phyloP scores from a whole-genome alignment of 108 stramenopile genomes.

The Cyclostephanos invisitatus region DNA sequence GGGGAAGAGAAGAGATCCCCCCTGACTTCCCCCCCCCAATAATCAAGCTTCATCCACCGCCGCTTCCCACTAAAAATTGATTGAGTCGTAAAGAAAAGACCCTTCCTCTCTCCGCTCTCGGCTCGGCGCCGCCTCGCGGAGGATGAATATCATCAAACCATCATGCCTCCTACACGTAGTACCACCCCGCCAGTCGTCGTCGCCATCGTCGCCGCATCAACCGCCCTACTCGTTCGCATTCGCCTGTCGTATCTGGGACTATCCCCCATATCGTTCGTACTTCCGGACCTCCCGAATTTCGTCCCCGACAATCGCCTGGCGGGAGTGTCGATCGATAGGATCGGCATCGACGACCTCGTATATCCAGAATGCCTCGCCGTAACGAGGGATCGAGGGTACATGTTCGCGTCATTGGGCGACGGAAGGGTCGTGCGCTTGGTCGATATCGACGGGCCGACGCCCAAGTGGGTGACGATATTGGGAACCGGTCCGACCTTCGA shows the following conservation, averaged over 20 bases:
- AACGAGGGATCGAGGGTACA: neutral
- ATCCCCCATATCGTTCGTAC: slow-evolving; percentile 7
- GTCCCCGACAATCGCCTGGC: slow-evolving; percentile 3
- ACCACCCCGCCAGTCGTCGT: neutral
- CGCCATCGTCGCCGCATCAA: neutral
- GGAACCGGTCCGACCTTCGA: slow-evolving; percentile 3
- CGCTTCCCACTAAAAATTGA: too few species aligned
- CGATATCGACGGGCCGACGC: neutral
- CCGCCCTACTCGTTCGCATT: neutral
- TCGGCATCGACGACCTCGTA: slow-evolving; percentile 17
- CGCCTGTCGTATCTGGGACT: slow-evolving; percentile 4
- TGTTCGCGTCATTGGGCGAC: slow-evolving; percentile 29
- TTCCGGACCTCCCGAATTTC: slow-evolving; percentile 3
- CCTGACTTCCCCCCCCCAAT: too few species aligned
- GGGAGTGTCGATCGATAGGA: neutral
- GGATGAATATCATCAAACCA: too few species aligned
- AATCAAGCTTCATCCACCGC: too few species aligned
- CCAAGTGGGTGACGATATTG: neutral
- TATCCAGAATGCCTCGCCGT: slow-evolving; percentile 23
- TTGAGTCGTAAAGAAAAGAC: too few species aligned
- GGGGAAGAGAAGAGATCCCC: too few species aligned
- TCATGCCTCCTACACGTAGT: neutral
- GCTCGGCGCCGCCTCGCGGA: too few species aligned
- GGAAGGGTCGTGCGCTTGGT: slow-evolving; percentile 13
- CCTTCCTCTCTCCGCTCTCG: too few species aligned